Conservation (phyloP, 345 rosid genomes). For the Xanthoceras sorbifolium region DNA sequence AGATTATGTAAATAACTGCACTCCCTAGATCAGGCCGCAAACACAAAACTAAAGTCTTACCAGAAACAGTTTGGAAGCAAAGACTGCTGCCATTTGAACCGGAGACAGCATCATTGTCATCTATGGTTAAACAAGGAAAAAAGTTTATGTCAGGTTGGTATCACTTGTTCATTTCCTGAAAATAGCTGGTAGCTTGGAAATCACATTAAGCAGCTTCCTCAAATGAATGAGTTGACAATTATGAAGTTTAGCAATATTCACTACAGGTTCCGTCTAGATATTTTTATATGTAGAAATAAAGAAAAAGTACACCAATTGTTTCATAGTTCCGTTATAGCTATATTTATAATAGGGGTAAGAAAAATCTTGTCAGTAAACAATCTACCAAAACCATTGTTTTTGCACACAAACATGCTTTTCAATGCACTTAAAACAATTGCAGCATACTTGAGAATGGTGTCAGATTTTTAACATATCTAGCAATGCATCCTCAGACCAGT, state of each 20-base stretch:
- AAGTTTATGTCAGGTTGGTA: not conserved
- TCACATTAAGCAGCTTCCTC: not conserved
- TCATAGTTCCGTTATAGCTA: not conserved
- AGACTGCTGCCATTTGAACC: slow-evolving; percentile 5
- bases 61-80: not conserved
- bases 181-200: slow-evolving; percentile 1
- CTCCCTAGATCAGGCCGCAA: not conserved
- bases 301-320: not conserved
- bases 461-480: not conserved
- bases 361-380: not conserved
- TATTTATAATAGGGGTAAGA: not conserved
- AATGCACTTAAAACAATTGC: not conserved
- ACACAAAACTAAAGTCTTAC: not conserved
- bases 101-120: not conserved
- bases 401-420: not conserved
- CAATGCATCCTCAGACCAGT: not conserved
- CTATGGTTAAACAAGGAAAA: not conserved
- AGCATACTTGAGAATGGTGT: not conserved
- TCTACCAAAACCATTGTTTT: not conserved
- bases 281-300: not conserved
- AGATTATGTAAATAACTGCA: not conserved
- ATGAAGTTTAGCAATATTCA: not conserved
- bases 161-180: not conserved
- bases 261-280: not conserved
- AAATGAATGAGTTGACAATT: not conserved